A percentile compares a stretch with the other conserved stretches of the same genome.
phyloP scores from a whole-genome alignment of 225 moss, liverwort and hornwort genomes.

The Asterella californica region DNA sequence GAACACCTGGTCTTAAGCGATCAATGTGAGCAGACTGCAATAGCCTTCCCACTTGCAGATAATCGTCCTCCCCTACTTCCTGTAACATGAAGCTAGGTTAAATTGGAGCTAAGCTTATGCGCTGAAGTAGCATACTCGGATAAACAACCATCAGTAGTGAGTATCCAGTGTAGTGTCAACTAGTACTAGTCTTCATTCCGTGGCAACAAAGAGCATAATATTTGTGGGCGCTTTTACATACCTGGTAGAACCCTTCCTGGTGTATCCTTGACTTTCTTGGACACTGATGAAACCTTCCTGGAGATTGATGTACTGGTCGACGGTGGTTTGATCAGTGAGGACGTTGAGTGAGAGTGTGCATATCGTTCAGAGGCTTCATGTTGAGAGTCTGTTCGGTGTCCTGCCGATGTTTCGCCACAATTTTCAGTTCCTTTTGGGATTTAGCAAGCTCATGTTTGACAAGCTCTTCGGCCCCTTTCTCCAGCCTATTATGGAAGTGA shows the following conservation, averaged over 20 bases:
- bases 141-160: neutral
- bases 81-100: neutral
- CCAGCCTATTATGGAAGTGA: neutral
- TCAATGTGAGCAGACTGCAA: slow-evolving; percentile 5
- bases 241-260: slow-evolving; percentile 86
- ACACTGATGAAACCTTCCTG: slow-evolving; percentile 82
- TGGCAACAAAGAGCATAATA: neutral
- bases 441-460: slow-evolving; percentile 4
- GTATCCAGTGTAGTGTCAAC: too few relatives aligned
- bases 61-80: slow-evolving; percentile 40
- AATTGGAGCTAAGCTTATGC: neutral
- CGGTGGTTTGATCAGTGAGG: slow-evolving; percentile 56
- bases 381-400: neutral
- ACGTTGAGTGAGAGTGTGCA: slow-evolving; percentile 33
- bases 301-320: slow-evolving; percentile 60
- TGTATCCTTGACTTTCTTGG: slow-evolving; percentile 81
- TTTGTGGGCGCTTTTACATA: slow-evolving; percentile 16
- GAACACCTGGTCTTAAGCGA: slow-evolving; percentile 15
- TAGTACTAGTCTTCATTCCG: too few relatives aligned
- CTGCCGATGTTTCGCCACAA: neutral
- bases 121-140: neutral
- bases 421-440: slow-evolving; percentile 11
- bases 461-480: slow-evolving; percentile 1
- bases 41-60: slow-evolving; percentile 12
- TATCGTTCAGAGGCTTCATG: neutral